Evolutionary conservation across 306 rosid species (phyloP).

Genomic region (Vicia faba): DNA sequence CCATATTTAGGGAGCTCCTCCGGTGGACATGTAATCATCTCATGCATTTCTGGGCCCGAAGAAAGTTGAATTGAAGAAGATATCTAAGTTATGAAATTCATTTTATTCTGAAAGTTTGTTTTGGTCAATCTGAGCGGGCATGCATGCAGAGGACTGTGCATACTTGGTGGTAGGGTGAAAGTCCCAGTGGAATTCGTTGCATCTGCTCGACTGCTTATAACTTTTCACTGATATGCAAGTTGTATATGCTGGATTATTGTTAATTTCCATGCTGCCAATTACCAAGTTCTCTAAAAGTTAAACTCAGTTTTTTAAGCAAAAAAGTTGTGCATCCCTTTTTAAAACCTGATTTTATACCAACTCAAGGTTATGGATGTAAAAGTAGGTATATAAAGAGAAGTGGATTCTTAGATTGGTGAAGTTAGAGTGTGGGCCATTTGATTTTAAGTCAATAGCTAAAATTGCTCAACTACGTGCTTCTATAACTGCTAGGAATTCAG

Average conservation of each 20-base stretch:
- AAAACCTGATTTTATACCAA: conserved; percentile 9
- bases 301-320: not conserved
- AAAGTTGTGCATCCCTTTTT: not conserved
- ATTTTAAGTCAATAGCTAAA: not conserved
- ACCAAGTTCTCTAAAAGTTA: conserved; percentile 30
- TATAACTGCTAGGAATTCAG: not conserved
- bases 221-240: not conserved
- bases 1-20: conserved; percentile 73
- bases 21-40: conserved; percentile 73
- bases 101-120: conserved; percentile 32
- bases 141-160: conserved; percentile 39
- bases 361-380: conserved; percentile 14
- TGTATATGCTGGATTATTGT: conserved; percentile 18
- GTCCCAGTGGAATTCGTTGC: conserved; percentile 26
- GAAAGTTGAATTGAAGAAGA: conserved; percentile 36
- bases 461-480: not conserved
- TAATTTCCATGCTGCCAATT: conserved; percentile 30
- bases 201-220: conserved; percentile 1
- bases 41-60: conserved; percentile 17
- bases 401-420: not conserved
- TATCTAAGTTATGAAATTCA: conserved; percentile 34
- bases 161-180: conserved; percentile 39
- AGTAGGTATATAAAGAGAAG: conserved; percentile 6
- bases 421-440: not conserved
- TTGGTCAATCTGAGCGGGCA: conserved; percentile 29